Conservation (phyloP, 768 basidiomycete species). For the Tulasnella sp. region DNA sequence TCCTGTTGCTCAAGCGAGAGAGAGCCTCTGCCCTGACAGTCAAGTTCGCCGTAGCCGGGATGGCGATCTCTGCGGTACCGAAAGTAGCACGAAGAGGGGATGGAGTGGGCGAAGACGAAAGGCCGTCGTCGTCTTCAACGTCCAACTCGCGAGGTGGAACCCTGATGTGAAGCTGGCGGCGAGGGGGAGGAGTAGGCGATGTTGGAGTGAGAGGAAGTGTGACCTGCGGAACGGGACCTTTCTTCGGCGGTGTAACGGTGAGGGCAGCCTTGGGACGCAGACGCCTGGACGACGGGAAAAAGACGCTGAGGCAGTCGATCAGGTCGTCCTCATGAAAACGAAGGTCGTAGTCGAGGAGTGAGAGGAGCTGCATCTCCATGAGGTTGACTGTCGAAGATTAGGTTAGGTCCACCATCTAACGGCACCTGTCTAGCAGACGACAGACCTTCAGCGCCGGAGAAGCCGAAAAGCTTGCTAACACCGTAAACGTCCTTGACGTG, state of each 20-base stretch:
- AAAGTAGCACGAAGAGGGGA: constrained; percentile 27
- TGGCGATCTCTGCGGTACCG: constrained; percentile 21
- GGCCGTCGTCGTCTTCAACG: constrained; percentile 17
- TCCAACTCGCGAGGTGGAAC: constrained; percentile 20
- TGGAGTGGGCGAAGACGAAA: constrained; percentile 21
- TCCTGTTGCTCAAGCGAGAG: neutral
- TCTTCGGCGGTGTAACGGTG: constrained; percentile 20
- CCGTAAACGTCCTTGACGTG: constrained; percentile 53
- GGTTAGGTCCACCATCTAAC: constrained; percentile 32
- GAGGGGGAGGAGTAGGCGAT: constrained; percentile 27
- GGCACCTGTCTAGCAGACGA: no score
- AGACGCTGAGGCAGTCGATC: constrained; percentile 50
- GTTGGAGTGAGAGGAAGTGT: constrained; percentile 29
- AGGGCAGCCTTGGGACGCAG: constrained; percentile 18
- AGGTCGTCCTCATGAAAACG: constrained; percentile 84
- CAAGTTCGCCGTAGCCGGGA: neutral
- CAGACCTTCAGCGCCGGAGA: constrained; percentile 20
- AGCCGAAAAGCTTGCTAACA: constrained; percentile 15
- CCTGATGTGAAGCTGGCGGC: constrained; percentile 9
- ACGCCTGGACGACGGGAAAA: constrained; percentile 40
- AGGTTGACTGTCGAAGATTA: constrained; percentile 60
- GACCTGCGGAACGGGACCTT: neutral
- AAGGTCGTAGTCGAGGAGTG: constrained; percentile 87
- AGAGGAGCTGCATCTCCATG: constrained; percentile 96
- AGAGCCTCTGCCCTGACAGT: constrained; percentile 15